Conservation (phyloP, 2,329 filamentous ascomycete species). For the Trichoderma afroharzianum region DNA sequence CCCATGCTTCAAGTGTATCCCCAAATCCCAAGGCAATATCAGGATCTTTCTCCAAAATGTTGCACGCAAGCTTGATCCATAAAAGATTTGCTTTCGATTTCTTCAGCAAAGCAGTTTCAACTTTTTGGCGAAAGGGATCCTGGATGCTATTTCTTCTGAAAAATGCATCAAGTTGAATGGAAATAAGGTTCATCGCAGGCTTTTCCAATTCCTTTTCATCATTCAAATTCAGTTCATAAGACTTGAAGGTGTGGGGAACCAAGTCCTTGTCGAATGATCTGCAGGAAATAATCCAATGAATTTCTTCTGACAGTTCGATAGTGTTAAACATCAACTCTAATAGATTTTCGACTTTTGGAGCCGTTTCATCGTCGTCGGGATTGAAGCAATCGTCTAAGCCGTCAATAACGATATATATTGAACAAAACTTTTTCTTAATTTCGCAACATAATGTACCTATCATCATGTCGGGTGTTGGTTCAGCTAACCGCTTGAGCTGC, state of each 20-base stretch:
- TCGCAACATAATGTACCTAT: neutral
- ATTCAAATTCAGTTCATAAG: neutral
- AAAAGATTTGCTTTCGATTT: too few species aligned
- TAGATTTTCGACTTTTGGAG: neutral
- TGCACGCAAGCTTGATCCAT: too few species aligned
- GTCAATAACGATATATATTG: neutral
- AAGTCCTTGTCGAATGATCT: neutral
- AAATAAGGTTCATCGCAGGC: neutral
- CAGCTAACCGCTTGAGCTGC: neutral
- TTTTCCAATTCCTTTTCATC: neutral
- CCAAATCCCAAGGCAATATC: too few species aligned
- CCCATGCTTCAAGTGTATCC: too few species aligned
- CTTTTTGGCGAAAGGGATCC: too few species aligned
- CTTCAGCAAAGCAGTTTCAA: too few species aligned
- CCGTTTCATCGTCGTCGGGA: neutral
- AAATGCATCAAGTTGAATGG: neutral
- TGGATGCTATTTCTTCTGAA: too few species aligned
- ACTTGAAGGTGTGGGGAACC: neutral
- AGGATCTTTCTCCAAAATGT: too few species aligned
- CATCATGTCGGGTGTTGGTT: neutral
- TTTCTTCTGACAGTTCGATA: too few species aligned
- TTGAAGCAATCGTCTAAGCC: neutral
- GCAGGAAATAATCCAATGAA: neutral
- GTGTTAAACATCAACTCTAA: neutral
- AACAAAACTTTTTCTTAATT: neutral